phyloP scores from a whole-genome alignment of 2,329 filamentous ascomycete genomes.

The Cryphonectria parasitica region DNA sequence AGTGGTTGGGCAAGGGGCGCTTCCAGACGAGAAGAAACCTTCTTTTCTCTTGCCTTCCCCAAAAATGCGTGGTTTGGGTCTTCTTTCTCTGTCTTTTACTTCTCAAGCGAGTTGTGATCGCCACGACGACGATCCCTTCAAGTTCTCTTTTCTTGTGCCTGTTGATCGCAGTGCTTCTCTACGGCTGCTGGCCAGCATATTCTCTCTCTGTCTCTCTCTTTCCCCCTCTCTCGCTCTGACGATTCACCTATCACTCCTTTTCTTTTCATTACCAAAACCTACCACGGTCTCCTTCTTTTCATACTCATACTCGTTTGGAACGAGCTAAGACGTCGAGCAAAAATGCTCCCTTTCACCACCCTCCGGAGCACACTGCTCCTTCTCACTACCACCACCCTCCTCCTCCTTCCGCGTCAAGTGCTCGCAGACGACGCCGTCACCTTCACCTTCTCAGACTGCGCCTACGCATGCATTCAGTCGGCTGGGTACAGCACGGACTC shows the following conservation, averaged over 20 bases:
- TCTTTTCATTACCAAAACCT: not conserved
- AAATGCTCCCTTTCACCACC: constrained; percentile 22
- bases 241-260: constrained; percentile 13
- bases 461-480: constrained; percentile 15
- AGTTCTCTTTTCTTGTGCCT: constrained; percentile 9
- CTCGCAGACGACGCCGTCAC: constrained; percentile 19
- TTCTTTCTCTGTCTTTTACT: constrained; percentile 12
- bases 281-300: not conserved
- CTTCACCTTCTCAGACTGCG: constrained; percentile 26
- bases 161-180: constrained; percentile 25
- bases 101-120: constrained; percentile 19
- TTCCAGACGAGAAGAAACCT: constrained; percentile 13
- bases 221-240: not conserved
- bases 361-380: constrained; percentile 19
- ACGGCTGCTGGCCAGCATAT: constrained; percentile 29
- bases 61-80: constrained; percentile 8
- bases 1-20: constrained; percentile 9
- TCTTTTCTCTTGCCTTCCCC: not conserved
- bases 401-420: constrained; percentile 14
- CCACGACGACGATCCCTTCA: constrained; percentile 5
- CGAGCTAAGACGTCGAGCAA: constrained; percentile 13
- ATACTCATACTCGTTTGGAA: not conserved
- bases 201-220: constrained; percentile 14
- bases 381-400: constrained; percentile 4
- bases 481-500: constrained; percentile 24